Percentiles rank a stretch among this genome's conserved stretches.
Conservation (phyloP, 129 eudicot genomes). For the sunflower (Helianthus annuus) region HanXRQr2.0-SUNRISE NC_035433.2:8829573-8830072, state of each 20-base stretch:
- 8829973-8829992: not conserved
- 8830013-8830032: not conserved
- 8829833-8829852: slow-evolving; percentile 86
- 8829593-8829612: too few relatives aligned
- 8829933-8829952: not conserved
- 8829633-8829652: too few relatives aligned
- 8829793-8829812: slow-evolving; percentile 95
- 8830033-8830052: not conserved
- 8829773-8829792: slow-evolving; percentile 88
- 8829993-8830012: not conserved
- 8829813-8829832: slow-evolving; percentile 87
- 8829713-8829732: slow-evolving; percentile 77
- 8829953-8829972: slow-evolving; percentile 3
- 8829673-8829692: not conserved
- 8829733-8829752: slow-evolving; percentile 79
- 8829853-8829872: slow-evolving; percentile 70
- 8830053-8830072: not conserved
- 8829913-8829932: slow-evolving; percentile 1
- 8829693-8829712: slow-evolving; percentile 23
- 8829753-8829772: slow-evolving; percentile 76
- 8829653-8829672: too few relatives aligned
- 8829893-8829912: slow-evolving; percentile 41
- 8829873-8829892: slow-evolving; percentile 44
- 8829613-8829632: too few relatives aligned
- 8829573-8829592: too few relatives aligned